Evolutionary conservation across 2,329 filamentous ascomycete species (phyloP), one percentile per base, ranked within the genome.

Genomic region (Calonectria hawksworthii): DNA sequence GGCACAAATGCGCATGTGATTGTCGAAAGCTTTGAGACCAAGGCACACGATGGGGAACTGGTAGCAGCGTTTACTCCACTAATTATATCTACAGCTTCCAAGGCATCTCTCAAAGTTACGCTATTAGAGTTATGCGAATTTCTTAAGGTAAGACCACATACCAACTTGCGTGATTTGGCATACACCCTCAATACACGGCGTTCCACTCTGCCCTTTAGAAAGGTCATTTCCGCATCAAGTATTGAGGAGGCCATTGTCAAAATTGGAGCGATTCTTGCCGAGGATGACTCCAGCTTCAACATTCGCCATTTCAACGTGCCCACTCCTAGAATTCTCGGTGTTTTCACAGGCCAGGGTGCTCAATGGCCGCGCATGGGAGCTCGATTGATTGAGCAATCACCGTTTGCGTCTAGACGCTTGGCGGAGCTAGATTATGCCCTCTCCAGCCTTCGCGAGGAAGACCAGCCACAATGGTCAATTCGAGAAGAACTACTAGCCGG

Each of bases 1-100:
- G 86, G 84, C 28, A 85, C 87, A n/a, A 88, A 88, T 74, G 85
- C 84, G 1, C 87, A 88, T 72, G 83, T 83, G 0, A 77, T 77
- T 11, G 74, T 87, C 5, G 84, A 85, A 73, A 26, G 50, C 18
- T 76, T 75, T 41, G 47, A 64, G 18, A 1, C 28, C 13, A 13
- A 51, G 21, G n/a, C 8, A n/a, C 9, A 23, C 5, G 50, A 51
- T 16, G 9, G 3, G 52, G 28, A n/a, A 26, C 8, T 18, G 16
- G 28, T 36, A n/a, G 36, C 75, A 4, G 56, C 73, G 10, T 51
- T 74, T 23, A 28, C 38, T 23, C 63, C 63, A 10, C 14, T 65
- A 10, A 8, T 28, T 8, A 67, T 78, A 32, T 77, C 76, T 0
- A 72, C 75, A 16, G 41, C 26, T 21, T 69, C 64, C 8, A 38